Evolutionary conservation across 371 early-diverging fungal species (phyloP), one percentile per base, ranked within the genome.

Genomic region (Sporodiniella umbellata): DNA sequence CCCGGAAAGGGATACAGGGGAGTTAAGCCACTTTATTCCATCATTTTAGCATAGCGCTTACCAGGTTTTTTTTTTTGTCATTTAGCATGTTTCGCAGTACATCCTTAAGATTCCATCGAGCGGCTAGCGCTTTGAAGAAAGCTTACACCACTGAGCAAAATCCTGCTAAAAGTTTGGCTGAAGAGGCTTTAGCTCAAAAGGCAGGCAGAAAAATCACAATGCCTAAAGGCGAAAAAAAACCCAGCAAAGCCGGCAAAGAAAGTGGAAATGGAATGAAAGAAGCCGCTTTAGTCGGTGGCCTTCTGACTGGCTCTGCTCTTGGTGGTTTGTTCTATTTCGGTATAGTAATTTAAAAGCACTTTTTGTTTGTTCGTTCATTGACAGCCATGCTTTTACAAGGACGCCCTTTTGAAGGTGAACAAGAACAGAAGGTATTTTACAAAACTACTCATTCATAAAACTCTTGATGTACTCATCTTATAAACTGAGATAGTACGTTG

Each of bases 191-290:
- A 7, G 72, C 79, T 11, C 68, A 72, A 53, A 76, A 76, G 47
- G 60, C 64, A 14, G 69, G 72, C 24, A 62, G 51, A 21, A 66
- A 58, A 49, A 57, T 75, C 18, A 75, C 76, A n/a, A 58, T 64
- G 7, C 79, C 77, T 26, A 79, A 79, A 46, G 70, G 79, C 35
- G 70, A 75, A 49, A 74, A 70, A 56, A 79, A 79, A 55, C 79
- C 77, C 24, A 60, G 64, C 1, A 79, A 76, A 57, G 66, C 56
- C 1, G 48, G 57, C 31, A 60, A 58, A 1, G 50, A 63, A 17
- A 56, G 48, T 4, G 48, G 50, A 11, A 54, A 30, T 12, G 51
- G 24, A 14, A 54, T 54, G 49, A 66, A 62, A 45, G 49, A 48
- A 17, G 33, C 48, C 35, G 66, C 70, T 40, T 47, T 63, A 7